Evolutionary conservation across 768 basidiomycete genomes (phyloP), one percentile per base, ranked within the genome.

Genomic region (Tephrocybe sp.): DNA sequence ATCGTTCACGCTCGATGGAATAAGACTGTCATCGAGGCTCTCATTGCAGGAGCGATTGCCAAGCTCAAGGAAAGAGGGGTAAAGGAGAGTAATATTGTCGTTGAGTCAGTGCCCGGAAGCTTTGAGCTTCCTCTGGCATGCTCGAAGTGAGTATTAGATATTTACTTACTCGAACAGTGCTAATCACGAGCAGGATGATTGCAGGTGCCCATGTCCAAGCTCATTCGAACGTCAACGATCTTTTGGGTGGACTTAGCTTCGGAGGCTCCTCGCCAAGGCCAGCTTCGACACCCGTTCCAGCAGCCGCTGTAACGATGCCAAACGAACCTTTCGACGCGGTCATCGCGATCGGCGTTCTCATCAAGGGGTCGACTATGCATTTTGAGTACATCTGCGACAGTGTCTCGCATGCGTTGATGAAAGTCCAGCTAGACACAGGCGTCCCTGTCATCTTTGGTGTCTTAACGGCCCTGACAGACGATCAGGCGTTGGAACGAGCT

Each of bases 1-100:
- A 95, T 98, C 63, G 89, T 98, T 6, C 96, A 98, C 65, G 92
- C 93, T 15, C 77, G 94, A 71, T 99, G 97, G 97, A 99, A 99
- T 74, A 84, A 83, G 57, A 63, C 72, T 16, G 84, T 99, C 63
- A 89, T 98, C 61, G 86, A 90, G 11, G 83, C 92, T 9, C 82
- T 99, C 42, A 73, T 99, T 49, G 70, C 79, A 1, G 97, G 97
- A 30, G 82, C 88, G 3, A 69, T 92, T 46, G 70, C 74, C 18
- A 94, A 92, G 64, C 79, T 99, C 57, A 87, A 84, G 70, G 83
- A 84, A 60, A 74, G 78, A 27, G 96, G 96, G 21, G 96, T 98
- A 55, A 89, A 89, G 72, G 83, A 91, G 43, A 76, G 77, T 64
- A 95, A 98, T 61, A 98, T 99, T 61, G 79, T 93, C 43, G 72